These are phyloP conservation scores for Triticum urartu DNA, from an alignment of 176 grass and related monocot species.

Conservation along the genomic window DNA sequence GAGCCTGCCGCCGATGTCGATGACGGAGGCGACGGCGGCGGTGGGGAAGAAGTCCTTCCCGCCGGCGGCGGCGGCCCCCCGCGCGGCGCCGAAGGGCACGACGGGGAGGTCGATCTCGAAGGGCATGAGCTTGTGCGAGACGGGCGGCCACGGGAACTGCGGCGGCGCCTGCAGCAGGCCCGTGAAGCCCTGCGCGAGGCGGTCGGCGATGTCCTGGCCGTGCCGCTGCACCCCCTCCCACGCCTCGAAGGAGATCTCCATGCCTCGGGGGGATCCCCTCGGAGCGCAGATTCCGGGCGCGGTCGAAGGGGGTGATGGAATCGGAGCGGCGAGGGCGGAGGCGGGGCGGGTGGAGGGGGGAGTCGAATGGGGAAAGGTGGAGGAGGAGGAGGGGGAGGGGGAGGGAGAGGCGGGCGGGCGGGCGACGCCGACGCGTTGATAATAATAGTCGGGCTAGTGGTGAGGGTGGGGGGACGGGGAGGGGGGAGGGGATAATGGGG, in stretches of 20 bases:
- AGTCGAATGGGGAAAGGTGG: neutral
- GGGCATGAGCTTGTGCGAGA: slow-evolving; percentile 47
- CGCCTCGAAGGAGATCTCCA: slow-evolving; percentile 92
- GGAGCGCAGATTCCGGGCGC: neutral
- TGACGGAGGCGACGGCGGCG: slow-evolving; percentile 58
- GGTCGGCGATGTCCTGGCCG: slow-evolving; percentile 89
- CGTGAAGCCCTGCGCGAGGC: slow-evolving; percentile 85
- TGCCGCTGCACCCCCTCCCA: slow-evolving; percentile 99
- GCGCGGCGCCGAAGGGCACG: slow-evolving; percentile 28
- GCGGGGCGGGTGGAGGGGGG: neutral
- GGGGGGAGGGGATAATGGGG: slow-evolving; percentile 11
- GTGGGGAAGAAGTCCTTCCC: slow-evolving; percentile 42
- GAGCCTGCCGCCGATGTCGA: slow-evolving; percentile 86
- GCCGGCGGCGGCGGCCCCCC: neutral
- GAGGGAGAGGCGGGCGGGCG: neutral
- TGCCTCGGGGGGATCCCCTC: neutral
- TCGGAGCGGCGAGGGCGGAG: neutral
- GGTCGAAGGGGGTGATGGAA: neutral
- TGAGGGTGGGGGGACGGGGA: neutral
- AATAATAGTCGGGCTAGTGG: slow-evolving; percentile 31
- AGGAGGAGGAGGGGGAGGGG: neutral
- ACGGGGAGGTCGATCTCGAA: slow-evolving; percentile 59
- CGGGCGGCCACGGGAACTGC: slow-evolving; percentile 68
- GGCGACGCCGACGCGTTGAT: slow-evolving; percentile 7
- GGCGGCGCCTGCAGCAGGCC: slow-evolving; percentile 89